Evolutionary conservation across 164 flowering plant genomes (phyloP), one percentile per base, ranked within the genome.

Genomic region (Annona cherimola): DNA sequence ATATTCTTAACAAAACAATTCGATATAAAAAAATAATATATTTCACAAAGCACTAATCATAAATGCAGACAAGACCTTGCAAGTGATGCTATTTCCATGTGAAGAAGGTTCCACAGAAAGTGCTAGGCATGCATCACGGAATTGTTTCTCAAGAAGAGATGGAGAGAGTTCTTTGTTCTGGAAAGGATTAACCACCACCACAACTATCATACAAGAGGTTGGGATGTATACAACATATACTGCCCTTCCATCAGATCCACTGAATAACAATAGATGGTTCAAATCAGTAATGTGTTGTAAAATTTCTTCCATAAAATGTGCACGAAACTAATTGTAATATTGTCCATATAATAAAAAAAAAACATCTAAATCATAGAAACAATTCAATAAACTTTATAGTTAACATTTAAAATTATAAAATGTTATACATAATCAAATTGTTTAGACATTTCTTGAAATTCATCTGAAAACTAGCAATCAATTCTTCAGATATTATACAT

Each of bases 241-340:
- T 11, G 90, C 99, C 39, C 99, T 89, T 62, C 88, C 90, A 46
- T 89, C 98, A 42, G 93, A 93, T 35, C 80, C 77, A 81, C 99
- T 95, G 84, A 65, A 83, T 67, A 71, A 76, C 4, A 43, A 44
- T 7, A 43, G 43, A 66, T 14, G 46, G 65, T 40, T 67, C 43
- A 71, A 46, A 43, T 9, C 43, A 40, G 60, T 26, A 61, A 8
- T 20, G 3, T 41, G 45, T 5, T 42, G 43, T 14, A n/a, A 50
- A 54, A 2, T 39, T 69, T 14, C 8, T 59, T 45, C 42, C n/a
- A 26, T 39, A 40, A 45, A 26, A 26, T 26, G 35, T 26, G 35
- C 35, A 26, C 35, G 35, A 26, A 26, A 26, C 35, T 26, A 26
- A 26, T 26, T 26, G 35, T 26, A 26, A 26, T 26, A 26, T 26